Conservation (phyloP, 2,329 filamentous ascomycete species). For the Pseudopithomyces chartarum region DNA sequence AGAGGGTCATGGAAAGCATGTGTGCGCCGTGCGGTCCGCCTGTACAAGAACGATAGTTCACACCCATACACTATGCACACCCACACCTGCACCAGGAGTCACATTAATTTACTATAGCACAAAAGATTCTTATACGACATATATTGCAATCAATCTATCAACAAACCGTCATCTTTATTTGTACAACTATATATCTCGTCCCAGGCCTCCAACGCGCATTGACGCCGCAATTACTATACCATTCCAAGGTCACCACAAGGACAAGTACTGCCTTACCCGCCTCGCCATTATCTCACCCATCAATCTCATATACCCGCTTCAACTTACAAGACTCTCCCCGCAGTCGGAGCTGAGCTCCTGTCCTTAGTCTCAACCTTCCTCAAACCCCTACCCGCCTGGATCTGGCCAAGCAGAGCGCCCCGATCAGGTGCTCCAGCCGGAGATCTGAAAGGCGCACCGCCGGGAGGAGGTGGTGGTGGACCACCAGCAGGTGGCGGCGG, state of each 20-base stretch:
- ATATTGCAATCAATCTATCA: conserved; percentile 18
- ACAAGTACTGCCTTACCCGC: no score
- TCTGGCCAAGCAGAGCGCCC: conserved; percentile 76
- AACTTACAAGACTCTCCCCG: conserved; percentile 69
- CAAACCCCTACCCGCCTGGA: conserved; percentile 77
- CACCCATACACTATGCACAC: no score
- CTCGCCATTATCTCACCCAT: background rate
- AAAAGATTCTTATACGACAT: background rate
- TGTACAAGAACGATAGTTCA: no score
- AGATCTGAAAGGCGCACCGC: conserved; percentile 51
- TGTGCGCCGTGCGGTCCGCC: no score
- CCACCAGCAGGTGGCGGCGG: conserved; percentile 50
- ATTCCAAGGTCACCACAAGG: no score
- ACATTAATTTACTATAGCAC: no score
- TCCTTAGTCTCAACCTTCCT: conserved; percentile 92
- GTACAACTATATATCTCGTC: conserved; percentile 13
- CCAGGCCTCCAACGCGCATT: no score
- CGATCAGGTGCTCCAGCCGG: conserved; percentile 43
- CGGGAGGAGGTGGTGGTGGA: conserved; percentile 34
- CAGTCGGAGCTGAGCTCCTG: conserved; percentile 71
- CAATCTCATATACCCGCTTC: background rate
- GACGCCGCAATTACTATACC: no score
- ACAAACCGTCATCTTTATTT: conserved; percentile 18
- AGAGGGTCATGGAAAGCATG: no score
- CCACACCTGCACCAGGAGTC: no score